These are phyloP conservation scores for Aegilops umbellulata DNA, from an alignment of 176 grass and related monocot species.

Conservation along the genomic window DNA sequence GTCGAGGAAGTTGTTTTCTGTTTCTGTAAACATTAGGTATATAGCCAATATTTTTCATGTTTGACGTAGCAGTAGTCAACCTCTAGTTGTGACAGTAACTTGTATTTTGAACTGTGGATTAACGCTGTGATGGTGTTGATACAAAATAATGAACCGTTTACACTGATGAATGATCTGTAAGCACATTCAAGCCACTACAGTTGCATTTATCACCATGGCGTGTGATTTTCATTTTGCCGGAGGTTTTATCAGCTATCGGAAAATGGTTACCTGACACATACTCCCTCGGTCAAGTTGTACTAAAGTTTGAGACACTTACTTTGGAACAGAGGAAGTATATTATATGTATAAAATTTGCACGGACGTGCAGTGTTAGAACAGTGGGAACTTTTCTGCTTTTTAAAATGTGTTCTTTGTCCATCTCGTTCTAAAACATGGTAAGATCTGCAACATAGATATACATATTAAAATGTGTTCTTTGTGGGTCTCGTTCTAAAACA, in stretches of 20 bases:
- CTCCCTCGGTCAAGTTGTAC: too few relatives aligned
- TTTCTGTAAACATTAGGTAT: slow-evolving; percentile 30
- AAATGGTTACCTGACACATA: not conserved
- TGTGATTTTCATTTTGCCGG: not conserved
- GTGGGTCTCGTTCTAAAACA: not conserved
- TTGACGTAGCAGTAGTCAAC: slow-evolving; percentile 4
- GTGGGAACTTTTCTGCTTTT: not conserved
- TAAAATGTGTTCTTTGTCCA: not conserved
- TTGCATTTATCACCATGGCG: not conserved
- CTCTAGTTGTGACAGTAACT: not conserved
- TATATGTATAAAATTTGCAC: too few relatives aligned
- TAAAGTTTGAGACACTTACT: too few relatives aligned
- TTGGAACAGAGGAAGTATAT: too few relatives aligned
- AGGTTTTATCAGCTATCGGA: not conserved
- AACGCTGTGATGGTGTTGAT: not conserved
- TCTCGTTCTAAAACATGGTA: not conserved
- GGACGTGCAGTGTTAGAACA: too few relatives aligned
- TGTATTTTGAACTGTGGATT: not conserved
- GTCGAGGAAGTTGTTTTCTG: slow-evolving; percentile 17
- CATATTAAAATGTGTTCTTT: not conserved
- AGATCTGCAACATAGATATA: too few relatives aligned
- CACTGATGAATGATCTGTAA: not conserved
- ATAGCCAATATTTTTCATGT: slow-evolving; percentile 6
- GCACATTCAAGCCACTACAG: not conserved
- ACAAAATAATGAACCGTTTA: not conserved